Evolutionary conservation across 768 basidiomycete species (phyloP).

Genomic region (Dacryopinax primogenitus): DNA sequence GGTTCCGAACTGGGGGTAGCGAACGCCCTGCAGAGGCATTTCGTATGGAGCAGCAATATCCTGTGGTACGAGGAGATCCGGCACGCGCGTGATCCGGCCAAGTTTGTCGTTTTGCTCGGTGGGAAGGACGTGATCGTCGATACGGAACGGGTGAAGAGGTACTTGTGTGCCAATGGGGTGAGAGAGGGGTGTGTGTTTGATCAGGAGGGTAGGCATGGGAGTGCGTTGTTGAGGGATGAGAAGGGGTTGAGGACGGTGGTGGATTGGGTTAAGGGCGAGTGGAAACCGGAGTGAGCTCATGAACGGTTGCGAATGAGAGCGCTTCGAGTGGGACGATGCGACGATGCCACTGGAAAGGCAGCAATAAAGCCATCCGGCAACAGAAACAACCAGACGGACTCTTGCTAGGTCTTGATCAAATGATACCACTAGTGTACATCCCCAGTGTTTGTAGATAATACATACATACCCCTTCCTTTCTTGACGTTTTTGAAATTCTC

Average conservation of each 20-base stretch:
- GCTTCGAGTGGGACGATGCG: background rate
- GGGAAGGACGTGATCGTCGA: slow-evolving; percentile 70
- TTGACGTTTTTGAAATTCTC: slow-evolving; percentile 18
- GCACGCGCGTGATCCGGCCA: slow-evolving; percentile 51
- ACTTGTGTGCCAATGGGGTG: slow-evolving; percentile 63
- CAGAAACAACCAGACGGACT: background rate
- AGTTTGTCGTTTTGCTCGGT: slow-evolving; percentile 66
- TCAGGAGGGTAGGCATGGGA: slow-evolving; percentile 48
- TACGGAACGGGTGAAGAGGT: slow-evolving; percentile 58
- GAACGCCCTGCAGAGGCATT: slow-evolving; percentile 69
- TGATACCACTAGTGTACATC: background rate
- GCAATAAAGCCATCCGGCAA: background rate
- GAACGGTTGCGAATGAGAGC: background rate
- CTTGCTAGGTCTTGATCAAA: background rate
- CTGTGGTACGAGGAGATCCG: slow-evolving; percentile 87
- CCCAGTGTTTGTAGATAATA: background rate
- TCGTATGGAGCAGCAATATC: slow-evolving; percentile 77
- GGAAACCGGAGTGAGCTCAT: background rate
- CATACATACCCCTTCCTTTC: background rate
- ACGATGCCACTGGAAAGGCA: background rate
- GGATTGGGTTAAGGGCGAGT: slow-evolving; percentile 39
- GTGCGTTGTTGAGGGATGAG: slow-evolving; percentile 42
- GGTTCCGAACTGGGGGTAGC: slow-evolving; percentile 78
- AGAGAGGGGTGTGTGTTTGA: slow-evolving; percentile 54
- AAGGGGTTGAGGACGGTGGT: slow-evolving; percentile 45